These are phyloP conservation scores for Mollisia scopiformis DNA, from an alignment of 2,329 filamentous ascomycete genomes.

Conservation along the genomic window DNA sequence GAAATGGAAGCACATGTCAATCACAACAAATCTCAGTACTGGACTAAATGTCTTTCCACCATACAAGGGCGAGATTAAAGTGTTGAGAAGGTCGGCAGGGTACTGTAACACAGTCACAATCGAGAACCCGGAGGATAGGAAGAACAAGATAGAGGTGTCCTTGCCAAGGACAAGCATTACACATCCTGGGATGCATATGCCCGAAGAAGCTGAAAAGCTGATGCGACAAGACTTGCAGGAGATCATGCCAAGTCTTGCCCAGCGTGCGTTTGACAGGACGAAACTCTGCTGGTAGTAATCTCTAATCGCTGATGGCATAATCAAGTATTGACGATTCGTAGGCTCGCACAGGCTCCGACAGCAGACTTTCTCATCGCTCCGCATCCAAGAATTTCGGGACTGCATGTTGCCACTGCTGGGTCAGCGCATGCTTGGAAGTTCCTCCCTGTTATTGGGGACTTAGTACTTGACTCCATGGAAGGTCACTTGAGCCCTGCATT, in stretches of 20 bases:
- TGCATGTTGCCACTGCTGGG: conserved; percentile 62
- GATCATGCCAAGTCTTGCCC: conserved; percentile 30
- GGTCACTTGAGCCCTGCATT: conserved; percentile 25
- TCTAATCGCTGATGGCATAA: background rate
- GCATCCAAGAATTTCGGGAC: conserved; percentile 45
- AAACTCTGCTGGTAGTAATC: conserved; percentile 28
- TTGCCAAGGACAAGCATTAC: background rate
- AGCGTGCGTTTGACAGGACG: conserved; percentile 28
- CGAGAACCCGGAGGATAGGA: background rate
- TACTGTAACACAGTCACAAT: background rate
- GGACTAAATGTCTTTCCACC: conserved; percentile 37
- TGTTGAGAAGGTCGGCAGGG: conserved; percentile 23
- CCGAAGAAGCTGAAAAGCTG: conserved; percentile 27
- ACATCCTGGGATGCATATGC: background rate
- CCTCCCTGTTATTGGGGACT: conserved; percentile 61
- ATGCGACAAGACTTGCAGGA: conserved; percentile 28
- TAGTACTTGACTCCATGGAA: conserved; percentile 52
- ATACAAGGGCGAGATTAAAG: conserved; percentile 33
- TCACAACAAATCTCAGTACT: conserved; percentile 34
- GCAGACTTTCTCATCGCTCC: conserved; percentile 63
- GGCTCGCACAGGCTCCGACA: background rate
- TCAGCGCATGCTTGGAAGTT: conserved; percentile 68
- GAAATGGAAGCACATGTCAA: conserved; percentile 34
- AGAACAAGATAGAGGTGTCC: background rate
- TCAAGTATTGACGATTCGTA: too few species aligned